phyloP scores from a whole-genome alignment of 169 alveolate species.

The Plasmodium fragile region DNA sequence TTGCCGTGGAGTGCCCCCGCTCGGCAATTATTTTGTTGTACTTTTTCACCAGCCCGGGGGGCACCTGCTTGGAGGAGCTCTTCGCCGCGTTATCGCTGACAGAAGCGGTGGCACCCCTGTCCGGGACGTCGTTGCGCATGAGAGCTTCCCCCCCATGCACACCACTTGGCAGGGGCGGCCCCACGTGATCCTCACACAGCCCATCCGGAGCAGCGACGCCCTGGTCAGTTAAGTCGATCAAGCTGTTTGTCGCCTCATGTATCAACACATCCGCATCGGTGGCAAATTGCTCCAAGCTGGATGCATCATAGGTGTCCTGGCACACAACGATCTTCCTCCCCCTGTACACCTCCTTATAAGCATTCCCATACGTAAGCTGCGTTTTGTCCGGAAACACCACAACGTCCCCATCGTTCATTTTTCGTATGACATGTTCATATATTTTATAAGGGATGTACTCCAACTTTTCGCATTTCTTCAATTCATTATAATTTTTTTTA shows the following conservation, averaged over 20 bases:
- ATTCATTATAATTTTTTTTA: conserved; percentile 54
- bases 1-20: conserved; percentile 84
- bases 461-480: conserved; percentile 46
- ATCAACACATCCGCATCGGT: conserved; percentile 83
- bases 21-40: conserved; percentile 76
- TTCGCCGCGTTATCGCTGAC: not conserved
- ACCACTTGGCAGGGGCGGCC: not conserved
- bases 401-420: conserved; percentile 32
- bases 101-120: not conserved
- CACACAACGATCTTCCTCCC: conserved; percentile 83
- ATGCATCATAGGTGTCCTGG: conserved; percentile 84
- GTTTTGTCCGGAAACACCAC: conserved; percentile 15
- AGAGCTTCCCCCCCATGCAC: not conserved
- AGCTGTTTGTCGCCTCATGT: conserved; percentile 84
- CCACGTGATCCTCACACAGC: not conserved
- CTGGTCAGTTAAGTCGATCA: conserved; percentile 23
- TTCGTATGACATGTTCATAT: conserved; percentile 53
- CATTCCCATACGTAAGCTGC: conserved; percentile 20
- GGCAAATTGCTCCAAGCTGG: conserved; percentile 74
- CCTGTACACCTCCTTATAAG: conserved; percentile 17
- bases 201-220: not conserved
- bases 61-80: not conserved
- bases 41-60: not conserved
- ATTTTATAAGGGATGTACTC: conserved; percentile 42
- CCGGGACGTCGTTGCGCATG: not conserved